Base-by-base conservation (phyloP, 805 yeast species). In the Candida jianshihensis region DNA sequence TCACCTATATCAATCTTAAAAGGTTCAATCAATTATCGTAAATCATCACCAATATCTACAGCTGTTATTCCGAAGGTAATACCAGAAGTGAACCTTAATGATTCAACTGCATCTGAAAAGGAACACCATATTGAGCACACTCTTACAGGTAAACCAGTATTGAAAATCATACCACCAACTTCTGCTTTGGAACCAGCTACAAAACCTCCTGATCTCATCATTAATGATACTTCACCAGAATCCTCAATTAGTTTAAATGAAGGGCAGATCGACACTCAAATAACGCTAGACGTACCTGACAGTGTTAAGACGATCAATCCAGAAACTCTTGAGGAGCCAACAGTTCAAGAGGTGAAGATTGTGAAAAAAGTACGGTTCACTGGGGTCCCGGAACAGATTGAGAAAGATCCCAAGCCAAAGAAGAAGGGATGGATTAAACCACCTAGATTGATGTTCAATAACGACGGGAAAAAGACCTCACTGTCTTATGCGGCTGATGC, bases 301-400 rank as follows among this genome's bases (percentile, higher is more conserved):
- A 20, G 22, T 20, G 9, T 20, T 20, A 7, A 20, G 27, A 29
- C 6, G 20, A 30, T 19, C 29, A 22, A 31, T 16, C 26, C 19
- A 7, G 25, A 29, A 19, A 19, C 14, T 12, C 21, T n/a, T 9
- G 12, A 19, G 26, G 24, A 26, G 3, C 26, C 31, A 17, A 26
- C 26, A 26, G 11, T 11, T 19, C 40, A 40, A 35, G n/a, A n/a
- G n/a, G n/a, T n/a, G n/a, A 31, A 31, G 35, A 41, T 38, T 2
- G 28, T 50, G 14, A 53, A 53, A 35, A 48, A 46, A 26, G 58
- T 53, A 5, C 36, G 58, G 6, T 53, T 53, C 34, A 50, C 40
- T 14, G 56, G 58, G 13, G 51, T 53, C 8, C 56, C 56, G 5
- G 50, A 35, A n/a, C 35, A 41, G 8, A 24, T 41, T 21, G 48